These are phyloP conservation scores for Cladosporium oxysporum DNA, from an alignment of 2,329 filamentous ascomycete species.

Conservation along the genomic window DNA sequence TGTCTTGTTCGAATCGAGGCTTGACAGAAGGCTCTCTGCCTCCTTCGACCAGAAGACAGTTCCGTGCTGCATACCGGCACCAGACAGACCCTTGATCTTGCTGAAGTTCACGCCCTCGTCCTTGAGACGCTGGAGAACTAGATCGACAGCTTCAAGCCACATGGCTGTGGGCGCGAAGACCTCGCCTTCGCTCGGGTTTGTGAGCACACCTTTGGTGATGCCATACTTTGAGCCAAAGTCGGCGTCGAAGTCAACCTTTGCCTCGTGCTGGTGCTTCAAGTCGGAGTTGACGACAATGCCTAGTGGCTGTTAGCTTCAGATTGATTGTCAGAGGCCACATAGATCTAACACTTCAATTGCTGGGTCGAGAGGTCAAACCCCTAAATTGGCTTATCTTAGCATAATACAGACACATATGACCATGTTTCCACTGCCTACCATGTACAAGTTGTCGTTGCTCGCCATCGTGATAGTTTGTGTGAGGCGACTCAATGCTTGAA, in stretches of 20 bases:
- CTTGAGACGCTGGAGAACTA: slow-evolving; percentile 73
- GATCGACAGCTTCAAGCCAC: slow-evolving; percentile 91
- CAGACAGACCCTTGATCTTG: slow-evolving; percentile 78
- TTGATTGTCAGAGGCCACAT: not conserved
- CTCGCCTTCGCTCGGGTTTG: slow-evolving; percentile 78
- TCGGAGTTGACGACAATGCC: slow-evolving; percentile 81
- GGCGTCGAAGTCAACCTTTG: slow-evolving; percentile 92
- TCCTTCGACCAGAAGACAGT: slow-evolving; percentile 87
- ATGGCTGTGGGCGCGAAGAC: slow-evolving; percentile 91
- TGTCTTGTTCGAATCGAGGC: slow-evolving; percentile 60
- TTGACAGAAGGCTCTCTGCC: slow-evolving; percentile 65
- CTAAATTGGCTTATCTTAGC: slow-evolving; percentile 14
- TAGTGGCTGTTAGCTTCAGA: slow-evolving; percentile 39
- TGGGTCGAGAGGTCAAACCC: slow-evolving; percentile 97
- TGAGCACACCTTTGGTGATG: slow-evolving; percentile 83
- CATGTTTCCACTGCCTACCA: not conserved
- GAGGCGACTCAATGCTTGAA: not conserved
- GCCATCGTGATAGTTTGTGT: slow-evolving; percentile 11
- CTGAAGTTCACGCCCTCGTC: slow-evolving; percentile 70
- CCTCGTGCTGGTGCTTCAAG: slow-evolving; percentile 77
- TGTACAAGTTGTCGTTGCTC: slow-evolving; percentile 18
- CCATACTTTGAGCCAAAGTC: slow-evolving; percentile 67
- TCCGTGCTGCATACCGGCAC: slow-evolving; percentile 95
- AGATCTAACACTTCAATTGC: slow-evolving; percentile 76
- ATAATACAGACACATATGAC: not conserved